Evolutionary conservation across 768 basidiomycete genomes (phyloP), one percentile per base, ranked within the genome.

Genomic region (Fomitopsis pulvina): DNA sequence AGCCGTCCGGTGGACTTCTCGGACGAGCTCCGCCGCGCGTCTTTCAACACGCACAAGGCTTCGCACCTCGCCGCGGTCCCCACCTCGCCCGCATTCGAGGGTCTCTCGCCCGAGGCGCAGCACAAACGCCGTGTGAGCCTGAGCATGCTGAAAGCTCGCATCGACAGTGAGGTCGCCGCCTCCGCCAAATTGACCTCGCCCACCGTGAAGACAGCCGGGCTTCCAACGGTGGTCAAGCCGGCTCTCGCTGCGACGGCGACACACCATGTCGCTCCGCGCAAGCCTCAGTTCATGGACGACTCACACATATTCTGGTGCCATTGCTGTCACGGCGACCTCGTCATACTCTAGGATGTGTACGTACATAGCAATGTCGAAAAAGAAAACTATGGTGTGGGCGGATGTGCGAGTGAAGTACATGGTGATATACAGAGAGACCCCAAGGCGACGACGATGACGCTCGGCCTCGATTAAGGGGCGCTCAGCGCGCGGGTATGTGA

Each of bases 261-360:
- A 26, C 60, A 58, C 55, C 56, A 25, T 58, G 60, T 27, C 24
- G 47, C 43, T 32, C 52, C 49, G 30, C 58, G 55, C 51, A 80
- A 83, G 45, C 75, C 85, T 2, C 87, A 89, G 60, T 92, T 91
- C 62, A 69, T 91, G 69, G 90, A 92, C 59, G 89, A 92, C 57
- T 81, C 88, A 24, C 89, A 92, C 62, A 79, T 92, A 16, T 92
- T 92, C 68, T 92, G 90, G 88, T 92, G 89, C 68, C 76, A 81
- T 60, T 80, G 85, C 18, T 92, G 89, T 72, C 73, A 70, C 43
- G 89, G 89, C 41, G 89, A 92, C 65, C 67, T 92, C 34, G 86
- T 92, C 34, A 81, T 92, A 53, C 68, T 92, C 51, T 87, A 67
- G 57, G 45, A n/a, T 9, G 26, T 34, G 24, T 21, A 43, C 37